phyloP scores from a whole-genome alignment of 768 basidiomycete species.

The Panellus pusillus region DNA sequence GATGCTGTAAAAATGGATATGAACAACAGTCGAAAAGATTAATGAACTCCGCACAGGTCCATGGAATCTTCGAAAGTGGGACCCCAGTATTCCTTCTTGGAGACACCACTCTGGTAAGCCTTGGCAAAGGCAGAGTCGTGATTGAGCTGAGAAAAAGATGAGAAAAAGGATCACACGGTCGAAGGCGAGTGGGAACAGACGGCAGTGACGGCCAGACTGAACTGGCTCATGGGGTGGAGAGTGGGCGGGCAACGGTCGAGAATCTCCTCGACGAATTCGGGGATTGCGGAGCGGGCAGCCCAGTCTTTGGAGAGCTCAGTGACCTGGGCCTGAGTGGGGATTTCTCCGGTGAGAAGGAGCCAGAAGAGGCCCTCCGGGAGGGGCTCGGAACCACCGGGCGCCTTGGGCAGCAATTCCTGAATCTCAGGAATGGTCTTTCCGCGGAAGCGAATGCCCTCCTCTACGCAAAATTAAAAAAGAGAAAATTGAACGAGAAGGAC shows the following conservation, averaged over 20 bases:
- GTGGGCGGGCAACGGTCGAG: slow-evolving; percentile 92
- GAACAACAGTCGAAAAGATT: background rate
- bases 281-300: slow-evolving; percentile 89
- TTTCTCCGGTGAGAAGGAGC: slow-evolving; percentile 92
- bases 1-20: slow-evolving; percentile 52
- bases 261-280: slow-evolving; percentile 94
- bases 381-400: slow-evolving; percentile 83
- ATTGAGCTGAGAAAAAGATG: slow-evolving; percentile 56
- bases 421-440: slow-evolving; percentile 93
- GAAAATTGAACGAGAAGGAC: slow-evolving; percentile 2
- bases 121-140: slow-evolving; percentile 97
- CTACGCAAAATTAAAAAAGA: slow-evolving; percentile 35
- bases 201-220: slow-evolving; percentile 93
- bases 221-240: slow-evolving; percentile 98
- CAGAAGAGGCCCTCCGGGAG: slow-evolving; percentile 95
- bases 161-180: slow-evolving; percentile 1
- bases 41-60: slow-evolving; percentile 60
- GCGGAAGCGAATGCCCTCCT: slow-evolving; percentile 98
- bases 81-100: slow-evolving; percentile 97
- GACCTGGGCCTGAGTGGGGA: slow-evolving; percentile 91
- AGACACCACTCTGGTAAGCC: slow-evolving; percentile 88
- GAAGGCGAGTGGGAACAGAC: slow-evolving; percentile 39
- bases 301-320: slow-evolving; percentile 85
- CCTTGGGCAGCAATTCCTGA: slow-evolving; percentile 85
- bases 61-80: slow-evolving; percentile 88